Percentiles rank a stretch among this genome's conserved stretches.
These are phyloP conservation scores for Pseudoturritis turrita DNA, from an alignment of 345 rosid genomes.

Conservation along the genomic window DNA sequence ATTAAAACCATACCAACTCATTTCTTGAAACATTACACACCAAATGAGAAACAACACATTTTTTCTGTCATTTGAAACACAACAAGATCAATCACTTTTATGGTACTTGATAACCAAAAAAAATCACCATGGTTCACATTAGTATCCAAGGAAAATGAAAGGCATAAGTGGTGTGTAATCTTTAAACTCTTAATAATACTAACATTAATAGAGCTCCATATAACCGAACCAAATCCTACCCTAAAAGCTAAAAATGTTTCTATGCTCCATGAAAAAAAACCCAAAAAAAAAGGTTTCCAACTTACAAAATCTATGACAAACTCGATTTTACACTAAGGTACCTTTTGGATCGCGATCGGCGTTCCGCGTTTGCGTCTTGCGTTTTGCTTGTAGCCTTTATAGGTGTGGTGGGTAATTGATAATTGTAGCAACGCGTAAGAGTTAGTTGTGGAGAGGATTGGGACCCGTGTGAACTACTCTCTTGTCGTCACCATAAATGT, in stretches of 20 bases:
- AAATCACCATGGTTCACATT: not conserved
- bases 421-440: constrained; percentile 21
- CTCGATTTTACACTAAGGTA: constrained; percentile 10
- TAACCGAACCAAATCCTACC: constrained; percentile 1
- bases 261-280: constrained; percentile 16
- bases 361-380: constrained; percentile 21
- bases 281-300: not conserved
- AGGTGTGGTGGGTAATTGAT: constrained; percentile 15
- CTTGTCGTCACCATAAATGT: constrained; percentile 63
- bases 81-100: not conserved
- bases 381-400: not conserved
- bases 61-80: not conserved
- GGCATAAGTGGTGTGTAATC: not conserved
- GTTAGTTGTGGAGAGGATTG: constrained; percentile 90
- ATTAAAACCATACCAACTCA: not conserved
- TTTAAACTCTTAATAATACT: constrained; percentile 18
- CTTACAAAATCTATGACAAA: constrained; percentile 21
- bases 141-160: not conserved
- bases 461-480: constrained; percentile 89
- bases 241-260: constrained; percentile 19
- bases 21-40: not conserved
- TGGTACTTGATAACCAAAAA: not conserved
- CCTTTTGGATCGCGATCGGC: constrained; percentile 10
- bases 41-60: not conserved
- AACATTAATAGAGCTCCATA: constrained; percentile 12